Conservation (phyloP, 345 rosid species). For the Corymbia maculata region DNA sequence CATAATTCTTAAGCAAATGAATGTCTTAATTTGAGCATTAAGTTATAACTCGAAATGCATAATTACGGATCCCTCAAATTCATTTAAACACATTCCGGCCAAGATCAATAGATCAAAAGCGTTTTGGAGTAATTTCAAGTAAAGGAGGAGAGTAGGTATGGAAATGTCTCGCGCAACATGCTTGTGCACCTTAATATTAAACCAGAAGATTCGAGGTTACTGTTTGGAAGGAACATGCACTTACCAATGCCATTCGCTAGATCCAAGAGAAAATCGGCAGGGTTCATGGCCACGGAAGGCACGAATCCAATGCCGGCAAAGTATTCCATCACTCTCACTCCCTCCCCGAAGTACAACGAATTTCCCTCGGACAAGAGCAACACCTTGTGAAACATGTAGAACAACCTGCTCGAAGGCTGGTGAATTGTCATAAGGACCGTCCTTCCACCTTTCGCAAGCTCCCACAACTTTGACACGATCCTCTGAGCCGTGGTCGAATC, state of each 20-base stretch:
- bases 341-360: slow-evolving; percentile 38
- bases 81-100: not conserved
- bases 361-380: slow-evolving; percentile 41
- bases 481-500: slow-evolving; percentile 52
- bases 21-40: not conserved
- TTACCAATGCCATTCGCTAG: slow-evolving; percentile 35
- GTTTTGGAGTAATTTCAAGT: not conserved
- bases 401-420: slow-evolving; percentile 50
- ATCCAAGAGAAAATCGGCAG: slow-evolving; percentile 46
- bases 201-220: not conserved
- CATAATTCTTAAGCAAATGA: not conserved
- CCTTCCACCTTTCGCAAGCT: slow-evolving; percentile 31
- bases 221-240: not conserved
- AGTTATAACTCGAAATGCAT: not conserved
- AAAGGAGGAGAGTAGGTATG: not conserved
- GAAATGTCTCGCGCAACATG: not conserved
- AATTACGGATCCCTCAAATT: not conserved
- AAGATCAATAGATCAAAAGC: not conserved
- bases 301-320: slow-evolving; percentile 28
- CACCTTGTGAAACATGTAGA: slow-evolving; percentile 54
- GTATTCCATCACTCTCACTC: slow-evolving; percentile 32
- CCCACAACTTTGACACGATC: slow-evolving; percentile 35
- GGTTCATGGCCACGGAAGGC: slow-evolving; percentile 43
- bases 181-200: not conserved
- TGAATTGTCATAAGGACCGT: slow-evolving; percentile 48